Conservation (phyloP, 2,329 filamentous ascomycete species). For the Nothophaeocryptopus gaeumannii region DNA sequence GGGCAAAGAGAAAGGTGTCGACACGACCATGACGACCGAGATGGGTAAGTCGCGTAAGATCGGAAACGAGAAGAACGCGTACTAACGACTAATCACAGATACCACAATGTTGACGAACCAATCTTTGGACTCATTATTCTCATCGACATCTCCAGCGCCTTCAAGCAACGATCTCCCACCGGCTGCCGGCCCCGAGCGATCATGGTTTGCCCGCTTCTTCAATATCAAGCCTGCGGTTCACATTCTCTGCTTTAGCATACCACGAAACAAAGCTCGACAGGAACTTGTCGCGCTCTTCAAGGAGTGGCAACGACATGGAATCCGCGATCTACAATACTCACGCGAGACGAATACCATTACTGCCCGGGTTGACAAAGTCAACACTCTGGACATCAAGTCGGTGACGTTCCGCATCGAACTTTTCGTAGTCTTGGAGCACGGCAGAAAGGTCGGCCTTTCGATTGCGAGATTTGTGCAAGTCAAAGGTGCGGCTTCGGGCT, state of each 20-base stretch:
- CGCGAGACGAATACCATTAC: conserved; percentile 76
- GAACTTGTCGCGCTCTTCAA: conserved; percentile 72
- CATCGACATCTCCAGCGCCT: conserved; percentile 37
- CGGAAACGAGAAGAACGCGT: neutral
- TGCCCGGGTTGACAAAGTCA: conserved; percentile 70
- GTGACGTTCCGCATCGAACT: conserved; percentile 86
- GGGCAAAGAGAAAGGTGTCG: conserved; percentile 34
- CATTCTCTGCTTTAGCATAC: conserved; percentile 71
- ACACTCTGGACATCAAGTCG: conserved; percentile 78
- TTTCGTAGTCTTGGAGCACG: conserved; percentile 85
- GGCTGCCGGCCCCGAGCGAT: conserved; percentile 54
- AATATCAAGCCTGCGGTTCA: conserved; percentile 79
- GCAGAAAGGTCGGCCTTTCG: conserved; percentile 70
- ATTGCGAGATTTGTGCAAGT: conserved; percentile 86
- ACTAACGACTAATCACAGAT: conserved; percentile 19
- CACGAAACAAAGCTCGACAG: conserved; percentile 69
- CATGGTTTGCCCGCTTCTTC: conserved; percentile 86
- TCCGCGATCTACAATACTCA: conserved; percentile 74
- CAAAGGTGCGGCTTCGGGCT: conserved; percentile 85
- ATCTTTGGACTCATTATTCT: conserved; percentile 32
- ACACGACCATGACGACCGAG: conserved; percentile 15
- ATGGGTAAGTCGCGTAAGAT: conserved; percentile 16
- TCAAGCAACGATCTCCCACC: conserved; percentile 49
- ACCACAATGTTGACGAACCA: conserved; percentile 24
- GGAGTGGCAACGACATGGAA: conserved; percentile 74